Percentiles rank a stretch among this genome's conserved stretches.
phyloP scores from a whole-genome alignment of 2,329 filamentous ascomycete species.

The Cordyceps cateniannulata region DNA sequence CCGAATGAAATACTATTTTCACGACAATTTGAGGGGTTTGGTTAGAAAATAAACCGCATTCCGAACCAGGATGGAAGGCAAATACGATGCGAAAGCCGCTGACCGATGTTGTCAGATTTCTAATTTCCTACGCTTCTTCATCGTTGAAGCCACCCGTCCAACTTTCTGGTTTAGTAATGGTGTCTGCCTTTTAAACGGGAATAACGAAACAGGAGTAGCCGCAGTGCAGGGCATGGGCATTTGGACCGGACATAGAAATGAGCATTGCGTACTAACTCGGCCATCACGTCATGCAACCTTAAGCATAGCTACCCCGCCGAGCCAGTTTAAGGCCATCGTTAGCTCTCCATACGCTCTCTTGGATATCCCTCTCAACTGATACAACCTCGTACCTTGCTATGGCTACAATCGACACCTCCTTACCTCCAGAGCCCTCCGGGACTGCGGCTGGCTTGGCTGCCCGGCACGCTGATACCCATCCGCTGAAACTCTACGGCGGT shows the following conservation, averaged over 20 bases:
- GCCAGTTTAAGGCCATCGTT: neutral
- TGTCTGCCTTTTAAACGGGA: neutral
- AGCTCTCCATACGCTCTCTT: neutral
- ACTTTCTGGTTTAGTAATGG: neutral
- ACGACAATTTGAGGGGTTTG: too few relatives aligned
- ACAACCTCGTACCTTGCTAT: conserved; percentile 22
- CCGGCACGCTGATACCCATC: conserved; percentile 39
- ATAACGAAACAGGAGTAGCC: neutral
- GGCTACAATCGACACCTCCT: conserved; percentile 41
- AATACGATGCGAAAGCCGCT: neutral
- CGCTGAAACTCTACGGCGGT: conserved; percentile 61
- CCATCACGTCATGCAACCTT: neutral
- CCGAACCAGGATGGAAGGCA: too few relatives aligned
- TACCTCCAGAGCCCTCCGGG: conserved; percentile 41
- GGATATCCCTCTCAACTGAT: neutral
- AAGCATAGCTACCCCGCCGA: neutral
- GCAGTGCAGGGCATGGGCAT: neutral
- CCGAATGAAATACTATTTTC: neutral
- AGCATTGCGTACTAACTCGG: neutral
- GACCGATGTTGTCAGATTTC: neutral
- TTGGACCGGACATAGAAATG: neutral
- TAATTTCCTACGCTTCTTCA: neutral
- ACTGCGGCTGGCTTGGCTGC: conserved; percentile 41
- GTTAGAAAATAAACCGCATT: too few relatives aligned
- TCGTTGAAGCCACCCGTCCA: neutral